Base-by-base conservation (phyloP, 345 rosid genomes). In the Salix koriyanagi region DNA sequence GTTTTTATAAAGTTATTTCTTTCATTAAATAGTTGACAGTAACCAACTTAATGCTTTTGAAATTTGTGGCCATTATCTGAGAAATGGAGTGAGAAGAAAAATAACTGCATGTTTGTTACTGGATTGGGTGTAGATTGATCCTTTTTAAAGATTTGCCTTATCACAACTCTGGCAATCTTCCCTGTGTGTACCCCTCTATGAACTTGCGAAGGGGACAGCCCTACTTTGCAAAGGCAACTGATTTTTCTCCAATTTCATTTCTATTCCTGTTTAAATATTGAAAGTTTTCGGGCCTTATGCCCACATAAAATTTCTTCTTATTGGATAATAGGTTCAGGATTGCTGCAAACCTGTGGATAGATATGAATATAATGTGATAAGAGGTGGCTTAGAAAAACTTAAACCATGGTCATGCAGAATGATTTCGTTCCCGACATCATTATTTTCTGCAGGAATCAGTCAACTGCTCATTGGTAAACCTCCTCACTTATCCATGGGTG, bases 401-500 rank as follows among this genome's bases (percentile, higher is more conserved):
- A 1, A 23, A n/a, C 8, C 19, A 30, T 44, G 58, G 2, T 41
- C 32, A 16, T 25, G 42, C n/a, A 26, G 73, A 36, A 46, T 36
- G 50, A 50, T 62, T 50, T 62, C n/a, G 52, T 36, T 32, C 2
- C 14, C 25, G 16, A 42, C n/a, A 28, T 48, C 46, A 5, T 37
- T 34, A 34, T 34, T 67, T 25, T 72, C 71, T 73, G 37, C 84
- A 96, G 99, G 89, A 87, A 37, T 96, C 99, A 2, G 85, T 94
- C 52, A 89, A 89, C 78, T 80, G 86, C 72, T 94, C 99, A 1
- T 82, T 96, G 85, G 75, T 72, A 52, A 94, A 85, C 76, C 90
- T 94, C 75, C 92, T 96, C 66, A 90, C 87, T 76, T 96, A 94
- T 73, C 98, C 97, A 2, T 96, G 99, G 99, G 89, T 96, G 69